These are phyloP conservation scores for Apiotrichum gamsii DNA, from an alignment of 1,284 basidiomycete species.

Conservation along the genomic window DNA sequence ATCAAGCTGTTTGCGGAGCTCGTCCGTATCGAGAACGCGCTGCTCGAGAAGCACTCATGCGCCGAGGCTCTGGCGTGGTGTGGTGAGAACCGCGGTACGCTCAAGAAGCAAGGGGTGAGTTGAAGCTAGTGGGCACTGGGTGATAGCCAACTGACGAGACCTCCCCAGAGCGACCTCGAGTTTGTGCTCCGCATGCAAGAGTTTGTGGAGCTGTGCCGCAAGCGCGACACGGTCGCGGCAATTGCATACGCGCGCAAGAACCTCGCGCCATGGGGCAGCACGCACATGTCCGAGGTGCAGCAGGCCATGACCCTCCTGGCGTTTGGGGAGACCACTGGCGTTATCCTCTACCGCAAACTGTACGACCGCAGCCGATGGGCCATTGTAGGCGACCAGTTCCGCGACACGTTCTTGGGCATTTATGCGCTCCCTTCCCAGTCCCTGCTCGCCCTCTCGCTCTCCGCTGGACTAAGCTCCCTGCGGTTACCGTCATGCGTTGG, in stretches of 20 bases:
- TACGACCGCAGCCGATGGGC: slow-evolving; percentile 75
- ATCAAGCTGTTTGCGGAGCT: slow-evolving; percentile 88
- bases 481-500: slow-evolving; percentile 67
- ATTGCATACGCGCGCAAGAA: slow-evolving; percentile 80
- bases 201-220: slow-evolving; percentile 82
- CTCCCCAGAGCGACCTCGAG: slow-evolving; percentile 84
- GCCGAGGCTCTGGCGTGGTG: slow-evolving; percentile 90
- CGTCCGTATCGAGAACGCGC: slow-evolving; percentile 70
- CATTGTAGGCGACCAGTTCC: slow-evolving; percentile 66
- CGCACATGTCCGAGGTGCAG: slow-evolving; percentile 66
- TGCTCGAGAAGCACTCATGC: slow-evolving; percentile 64
- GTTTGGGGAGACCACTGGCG: slow-evolving; percentile 50
- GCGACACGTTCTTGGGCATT: slow-evolving; percentile 72
- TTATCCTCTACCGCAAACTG: slow-evolving; percentile 52
- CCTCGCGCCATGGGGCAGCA: slow-evolving; percentile 73
- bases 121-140: too few relatives aligned
- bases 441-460: slow-evolving; percentile 75
- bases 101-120: slow-evolving; percentile 80
- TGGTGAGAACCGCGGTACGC: slow-evolving; percentile 84
- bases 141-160: too few relatives aligned
- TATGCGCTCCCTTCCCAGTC: slow-evolving; percentile 81
- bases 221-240: slow-evolving; percentile 63
- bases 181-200: slow-evolving; percentile 93
- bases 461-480: slow-evolving; percentile 78
- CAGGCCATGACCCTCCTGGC: slow-evolving; percentile 72